These are phyloP conservation scores for Cryphonectria radicalis DNA, from an alignment of 2,329 filamentous ascomycete species.

Conservation along the genomic window DNA sequence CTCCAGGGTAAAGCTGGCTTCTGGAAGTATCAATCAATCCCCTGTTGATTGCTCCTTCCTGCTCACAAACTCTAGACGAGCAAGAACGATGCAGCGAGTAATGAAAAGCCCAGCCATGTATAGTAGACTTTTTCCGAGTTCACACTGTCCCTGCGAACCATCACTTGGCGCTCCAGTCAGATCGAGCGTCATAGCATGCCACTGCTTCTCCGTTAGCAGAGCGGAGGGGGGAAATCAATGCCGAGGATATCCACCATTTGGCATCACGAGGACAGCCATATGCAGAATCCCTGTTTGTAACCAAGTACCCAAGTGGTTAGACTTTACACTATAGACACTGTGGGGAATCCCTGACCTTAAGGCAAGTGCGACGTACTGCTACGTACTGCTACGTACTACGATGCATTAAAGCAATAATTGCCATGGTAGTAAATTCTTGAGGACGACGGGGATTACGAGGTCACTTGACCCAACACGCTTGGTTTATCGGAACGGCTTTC, in stretches of 20 bases:
- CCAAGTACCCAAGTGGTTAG: background rate
- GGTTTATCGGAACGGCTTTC: background rate
- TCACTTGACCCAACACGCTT: background rate
- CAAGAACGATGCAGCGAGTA: no score
- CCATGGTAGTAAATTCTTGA: background rate
- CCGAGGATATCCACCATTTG: constrained; percentile 16
- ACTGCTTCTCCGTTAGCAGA: background rate
- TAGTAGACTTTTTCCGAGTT: background rate
- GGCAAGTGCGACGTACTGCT: no score
- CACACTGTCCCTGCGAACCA: background rate
- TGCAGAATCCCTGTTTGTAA: background rate
- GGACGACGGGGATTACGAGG: background rate
- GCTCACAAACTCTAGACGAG: no score
- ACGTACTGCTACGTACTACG: no score
- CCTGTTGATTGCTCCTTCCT: no score
- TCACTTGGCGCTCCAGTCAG: constrained; percentile 17
- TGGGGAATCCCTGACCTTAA: constrained; percentile 17
- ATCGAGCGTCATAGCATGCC: background rate
- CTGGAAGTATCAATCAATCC: no score
- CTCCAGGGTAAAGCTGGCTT: background rate
- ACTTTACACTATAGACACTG: background rate
- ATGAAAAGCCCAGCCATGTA: background rate
- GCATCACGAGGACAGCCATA: constrained; percentile 2
- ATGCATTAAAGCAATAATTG: background rate
- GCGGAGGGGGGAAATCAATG: constrained; percentile 4